These are phyloP conservation scores for Rosa multiflora DNA, from an alignment of 306 rosid species.

Conservation along the genomic window DNA sequence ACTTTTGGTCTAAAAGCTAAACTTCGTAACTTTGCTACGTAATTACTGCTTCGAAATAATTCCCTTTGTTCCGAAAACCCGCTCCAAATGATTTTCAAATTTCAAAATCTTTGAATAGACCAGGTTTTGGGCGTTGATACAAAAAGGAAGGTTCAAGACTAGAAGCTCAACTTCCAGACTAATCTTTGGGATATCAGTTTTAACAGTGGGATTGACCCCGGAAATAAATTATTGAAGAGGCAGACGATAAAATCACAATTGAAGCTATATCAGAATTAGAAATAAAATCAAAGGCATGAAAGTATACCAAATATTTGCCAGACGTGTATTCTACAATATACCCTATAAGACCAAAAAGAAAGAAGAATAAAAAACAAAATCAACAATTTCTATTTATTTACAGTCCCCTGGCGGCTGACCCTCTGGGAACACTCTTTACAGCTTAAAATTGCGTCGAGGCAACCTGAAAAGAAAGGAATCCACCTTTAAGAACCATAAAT, in stretches of 20 bases:
- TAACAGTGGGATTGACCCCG: background rate
- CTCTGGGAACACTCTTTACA: slow-evolving; percentile 42
- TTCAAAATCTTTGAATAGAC: too few relatives aligned
- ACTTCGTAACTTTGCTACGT: too few relatives aligned
- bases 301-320: slow-evolving; percentile 35
- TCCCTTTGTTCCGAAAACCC: too few relatives aligned
- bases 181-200: too few relatives aligned
- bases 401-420: slow-evolving; percentile 47
- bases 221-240: too few relatives aligned
- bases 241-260: background rate
- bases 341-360: slow-evolving; percentile 45
- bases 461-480: slow-evolving; percentile 33
- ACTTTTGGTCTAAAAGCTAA: too few relatives aligned
- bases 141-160: too few relatives aligned
- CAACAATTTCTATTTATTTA: slow-evolving; percentile 66
- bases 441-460: slow-evolving; percentile 46
- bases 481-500: slow-evolving; percentile 2
- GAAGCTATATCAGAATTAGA: background rate
- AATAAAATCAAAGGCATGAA: slow-evolving; percentile 22
- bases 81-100: too few relatives aligned
- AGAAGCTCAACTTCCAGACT: too few relatives aligned
- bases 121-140: too few relatives aligned
- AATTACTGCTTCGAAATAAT: too few relatives aligned
- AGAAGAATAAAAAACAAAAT: slow-evolving; percentile 16
- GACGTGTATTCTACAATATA: slow-evolving; percentile 45